A percentile compares a stretch with the other conserved stretches of the same genome.
Evolutionary conservation across 1,139 yeast genomes (phyloP).

Genomic region (Sugiyamaella xylanicola): DNA sequence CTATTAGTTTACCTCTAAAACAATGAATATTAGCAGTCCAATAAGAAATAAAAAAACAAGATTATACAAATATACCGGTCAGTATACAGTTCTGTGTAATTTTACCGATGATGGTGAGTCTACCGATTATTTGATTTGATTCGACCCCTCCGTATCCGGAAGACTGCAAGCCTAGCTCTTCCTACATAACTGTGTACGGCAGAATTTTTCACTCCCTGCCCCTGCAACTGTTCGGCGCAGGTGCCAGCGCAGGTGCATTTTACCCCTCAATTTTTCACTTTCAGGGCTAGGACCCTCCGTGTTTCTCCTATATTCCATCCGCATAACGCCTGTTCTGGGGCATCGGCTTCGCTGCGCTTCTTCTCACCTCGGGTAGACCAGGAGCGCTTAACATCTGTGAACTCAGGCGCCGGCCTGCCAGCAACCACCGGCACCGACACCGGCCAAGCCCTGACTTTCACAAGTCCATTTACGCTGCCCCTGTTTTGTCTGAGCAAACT

Average conservation of each 20-base stretch:
- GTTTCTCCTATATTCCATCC: neutral
- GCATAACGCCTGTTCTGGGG: constrained; percentile 2
- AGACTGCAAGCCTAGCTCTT: neutral
- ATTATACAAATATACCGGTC: neutral
- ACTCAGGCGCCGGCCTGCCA: neutral
- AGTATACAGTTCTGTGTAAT: neutral
- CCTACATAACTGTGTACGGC: neutral
- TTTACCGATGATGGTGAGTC: neutral
- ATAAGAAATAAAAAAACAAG: neutral
- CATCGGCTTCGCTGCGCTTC: neutral
- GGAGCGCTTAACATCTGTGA: neutral
- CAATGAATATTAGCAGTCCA: neutral
- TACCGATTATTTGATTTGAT: neutral
- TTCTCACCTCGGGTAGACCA: neutral
- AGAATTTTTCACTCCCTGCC: neutral
- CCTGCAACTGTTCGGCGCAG: neutral
- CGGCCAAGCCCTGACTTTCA: too few relatives aligned
- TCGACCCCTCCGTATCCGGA: constrained; percentile 1
- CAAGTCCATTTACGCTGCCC: neutral
- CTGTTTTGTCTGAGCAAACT: neutral
- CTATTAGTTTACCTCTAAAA: neutral
- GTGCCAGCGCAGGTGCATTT: neutral
- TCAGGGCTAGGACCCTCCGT: constrained; percentile 8
- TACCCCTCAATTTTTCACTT: constrained; percentile 11
- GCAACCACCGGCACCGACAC: too few relatives aligned